Percentiles rank a stretch among this genome's conserved stretches.
These are phyloP conservation scores for Trametes maxima DNA, from an alignment of 768 basidiomycete genomes.

Conservation along the genomic window DNA sequence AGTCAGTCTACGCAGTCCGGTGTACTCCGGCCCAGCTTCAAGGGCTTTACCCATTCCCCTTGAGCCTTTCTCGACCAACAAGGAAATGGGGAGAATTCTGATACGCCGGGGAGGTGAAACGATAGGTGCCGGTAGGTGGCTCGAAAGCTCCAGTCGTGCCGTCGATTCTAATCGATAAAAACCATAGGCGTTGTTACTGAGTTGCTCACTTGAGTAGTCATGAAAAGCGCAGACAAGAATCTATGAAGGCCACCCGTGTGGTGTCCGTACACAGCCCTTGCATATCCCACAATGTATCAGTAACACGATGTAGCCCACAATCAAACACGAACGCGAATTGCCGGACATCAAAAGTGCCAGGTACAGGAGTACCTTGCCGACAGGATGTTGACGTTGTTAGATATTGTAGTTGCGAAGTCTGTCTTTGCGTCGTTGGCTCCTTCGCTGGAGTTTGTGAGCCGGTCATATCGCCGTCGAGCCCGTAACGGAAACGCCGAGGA, in stretches of 20 bases:
- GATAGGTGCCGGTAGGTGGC: slow-evolving; percentile 72
- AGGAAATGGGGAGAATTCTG: slow-evolving; percentile 94
- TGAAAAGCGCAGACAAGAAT: not conserved
- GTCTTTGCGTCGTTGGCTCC: too few species aligned
- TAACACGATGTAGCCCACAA: not conserved
- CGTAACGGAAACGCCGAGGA: too few species aligned
- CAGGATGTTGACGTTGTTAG: too few species aligned
- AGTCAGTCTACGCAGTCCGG: slow-evolving; percentile 66
- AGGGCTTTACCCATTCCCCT: slow-evolving; percentile 70
- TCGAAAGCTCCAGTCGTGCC: not conserved
- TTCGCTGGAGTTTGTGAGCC: too few species aligned
- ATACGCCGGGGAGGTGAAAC: slow-evolving; percentile 91
- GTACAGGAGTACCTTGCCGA: too few species aligned
- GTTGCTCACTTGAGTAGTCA: slow-evolving; percentile 16
- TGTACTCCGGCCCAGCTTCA: slow-evolving; percentile 48
- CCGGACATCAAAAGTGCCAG: too few species aligned
- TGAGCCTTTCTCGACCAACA: slow-evolving; percentile 85
- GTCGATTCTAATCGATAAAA: not conserved
- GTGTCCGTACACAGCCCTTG: slow-evolving; percentile 4
- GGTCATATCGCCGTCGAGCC: too few species aligned
- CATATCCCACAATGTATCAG: not conserved
- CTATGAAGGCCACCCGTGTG: not conserved
- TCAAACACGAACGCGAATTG: too few species aligned
- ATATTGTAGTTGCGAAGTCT: too few species aligned
- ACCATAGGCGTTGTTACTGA: slow-evolving; percentile 22